Conservation (phyloP, 2,329 filamentous ascomycete genomes). For the Zasmidium citrigriseum region DNA sequence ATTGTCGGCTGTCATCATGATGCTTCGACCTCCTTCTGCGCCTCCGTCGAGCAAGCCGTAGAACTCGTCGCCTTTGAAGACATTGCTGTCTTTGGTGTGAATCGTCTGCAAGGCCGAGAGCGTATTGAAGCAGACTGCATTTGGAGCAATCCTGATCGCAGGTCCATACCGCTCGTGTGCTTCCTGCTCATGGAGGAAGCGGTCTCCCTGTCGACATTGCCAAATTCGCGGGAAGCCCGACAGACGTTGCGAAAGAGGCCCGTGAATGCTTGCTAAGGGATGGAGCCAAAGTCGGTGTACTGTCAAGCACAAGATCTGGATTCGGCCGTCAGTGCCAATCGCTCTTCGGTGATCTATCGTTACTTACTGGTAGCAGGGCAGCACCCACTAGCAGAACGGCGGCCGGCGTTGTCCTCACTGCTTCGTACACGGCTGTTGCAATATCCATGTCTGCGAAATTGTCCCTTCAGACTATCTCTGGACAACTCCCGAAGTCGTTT, state of each 20-base stretch:
- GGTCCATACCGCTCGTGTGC: not conserved
- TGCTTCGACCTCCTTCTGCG: not conserved
- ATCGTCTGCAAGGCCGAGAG: not conserved
- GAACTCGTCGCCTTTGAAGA: conserved; percentile 1
- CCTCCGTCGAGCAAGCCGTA: conserved; percentile 1
- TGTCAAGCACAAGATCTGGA: not conserved
- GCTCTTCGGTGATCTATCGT: no score
- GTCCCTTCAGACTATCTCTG: no score
- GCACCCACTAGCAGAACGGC: not conserved
- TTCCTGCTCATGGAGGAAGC: not conserved
- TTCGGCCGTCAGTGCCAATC: no score
- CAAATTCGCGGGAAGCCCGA: not conserved
- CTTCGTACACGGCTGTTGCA: not conserved
- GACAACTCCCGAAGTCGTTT: no score
- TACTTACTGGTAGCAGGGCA: not conserved
- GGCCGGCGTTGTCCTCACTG: not conserved
- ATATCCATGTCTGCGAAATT: not conserved
- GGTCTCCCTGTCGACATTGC: not conserved
- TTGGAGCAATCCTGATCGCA: not conserved
- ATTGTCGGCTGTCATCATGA: not conserved
- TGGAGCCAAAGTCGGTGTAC: not conserved
- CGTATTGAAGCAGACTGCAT: not conserved
- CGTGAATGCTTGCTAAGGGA: not conserved
- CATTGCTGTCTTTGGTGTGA: not conserved
- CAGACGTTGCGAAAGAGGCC: not conserved